phyloP scores from a whole-genome alignment of 768 basidiomycete genomes.

The Leccinum sublutescens region DNA sequence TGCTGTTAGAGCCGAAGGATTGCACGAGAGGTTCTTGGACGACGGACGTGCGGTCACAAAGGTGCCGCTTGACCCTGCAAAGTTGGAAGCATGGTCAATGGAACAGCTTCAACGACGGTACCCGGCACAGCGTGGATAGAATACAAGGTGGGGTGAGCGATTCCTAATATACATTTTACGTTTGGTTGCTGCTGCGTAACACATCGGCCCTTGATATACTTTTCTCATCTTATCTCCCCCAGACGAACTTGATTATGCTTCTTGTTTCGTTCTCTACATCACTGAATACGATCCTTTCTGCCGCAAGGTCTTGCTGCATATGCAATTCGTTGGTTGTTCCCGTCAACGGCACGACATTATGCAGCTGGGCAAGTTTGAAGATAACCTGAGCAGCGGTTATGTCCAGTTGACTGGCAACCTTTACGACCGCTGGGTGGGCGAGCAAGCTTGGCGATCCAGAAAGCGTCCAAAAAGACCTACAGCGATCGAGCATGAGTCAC shows the following conservation, averaged over 20 bases:
- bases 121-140: background rate
- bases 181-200: slow-evolving; percentile 3
- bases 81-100: slow-evolving; percentile 25
- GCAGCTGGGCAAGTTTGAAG: slow-evolving; percentile 65
- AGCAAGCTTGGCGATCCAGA: slow-evolving; percentile 71
- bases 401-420: slow-evolving; percentile 44
- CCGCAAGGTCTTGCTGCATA: slow-evolving; percentile 63
- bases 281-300: slow-evolving; percentile 36
- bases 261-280: slow-evolving; percentile 27
- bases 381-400: slow-evolving; percentile 65
- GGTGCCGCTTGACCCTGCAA: slow-evolving; percentile 11
- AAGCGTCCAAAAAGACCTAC: slow-evolving; percentile 85
- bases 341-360: slow-evolving; percentile 68
- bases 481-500: background rate
- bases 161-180: background rate
- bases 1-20: slow-evolving; percentile 41
- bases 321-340: slow-evolving; percentile 70
- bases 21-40: slow-evolving; percentile 26
- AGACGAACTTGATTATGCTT: slow-evolving; percentile 29
- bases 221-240: slow-evolving; percentile 19
- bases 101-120: slow-evolving; percentile 25
- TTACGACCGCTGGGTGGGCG: slow-evolving; percentile 42
- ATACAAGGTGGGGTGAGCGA: background rate
- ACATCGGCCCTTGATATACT: background rate
- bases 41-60: slow-evolving; percentile 24